Conservation (phyloP, 2,329 filamentous ascomycete species). For the Phoma sp. region DNA sequence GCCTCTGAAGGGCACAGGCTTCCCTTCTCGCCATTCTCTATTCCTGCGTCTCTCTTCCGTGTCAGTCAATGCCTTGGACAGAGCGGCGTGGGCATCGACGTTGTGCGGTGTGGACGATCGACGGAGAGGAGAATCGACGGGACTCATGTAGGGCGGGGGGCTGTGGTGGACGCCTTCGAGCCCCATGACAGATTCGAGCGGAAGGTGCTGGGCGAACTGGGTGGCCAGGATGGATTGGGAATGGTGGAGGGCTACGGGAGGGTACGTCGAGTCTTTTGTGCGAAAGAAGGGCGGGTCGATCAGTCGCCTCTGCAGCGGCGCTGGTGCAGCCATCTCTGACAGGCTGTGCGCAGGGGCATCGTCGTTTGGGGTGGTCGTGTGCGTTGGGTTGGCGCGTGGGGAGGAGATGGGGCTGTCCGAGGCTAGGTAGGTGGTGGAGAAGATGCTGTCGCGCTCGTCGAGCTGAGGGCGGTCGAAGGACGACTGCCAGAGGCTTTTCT, state of each 20-base stretch:
- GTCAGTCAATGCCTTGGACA: conserved; percentile 39
- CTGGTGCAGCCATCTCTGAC: conserved; percentile 40
- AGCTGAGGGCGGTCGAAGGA: conserved; percentile 58
- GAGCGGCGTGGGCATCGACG: conserved; percentile 25
- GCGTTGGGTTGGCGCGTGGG: conserved; percentile 41
- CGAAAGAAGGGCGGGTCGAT: conserved; percentile 41
- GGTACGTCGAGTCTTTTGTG: conserved; percentile 37
- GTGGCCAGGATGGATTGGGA: conserved; percentile 41
- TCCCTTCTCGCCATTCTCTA: conserved; percentile 57
- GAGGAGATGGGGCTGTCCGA: conserved; percentile 56
- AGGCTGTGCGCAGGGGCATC: conserved; percentile 37
- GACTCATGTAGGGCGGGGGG: conserved; percentile 48
- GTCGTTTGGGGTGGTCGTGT: conserved; percentile 25
- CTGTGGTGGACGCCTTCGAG: conserved; percentile 33
- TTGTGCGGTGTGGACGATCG: conserved; percentile 40
- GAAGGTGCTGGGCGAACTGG: conserved; percentile 39
- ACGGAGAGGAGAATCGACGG: conserved; percentile 45
- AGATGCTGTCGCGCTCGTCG: conserved; percentile 68
- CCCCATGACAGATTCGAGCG: conserved; percentile 29
- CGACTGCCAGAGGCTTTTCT: conserved; percentile 43
- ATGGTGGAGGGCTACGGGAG: conserved; percentile 34
- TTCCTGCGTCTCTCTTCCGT: conserved; percentile 54
- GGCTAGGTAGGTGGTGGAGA: conserved; percentile 65
- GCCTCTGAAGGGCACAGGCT: conserved; percentile 52
- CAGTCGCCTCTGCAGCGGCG: conserved; percentile 40